These are phyloP conservation scores for Candida tropicalis DNA, from an alignment of 1,139 yeast genomes.

Conservation along the genomic window DNA sequence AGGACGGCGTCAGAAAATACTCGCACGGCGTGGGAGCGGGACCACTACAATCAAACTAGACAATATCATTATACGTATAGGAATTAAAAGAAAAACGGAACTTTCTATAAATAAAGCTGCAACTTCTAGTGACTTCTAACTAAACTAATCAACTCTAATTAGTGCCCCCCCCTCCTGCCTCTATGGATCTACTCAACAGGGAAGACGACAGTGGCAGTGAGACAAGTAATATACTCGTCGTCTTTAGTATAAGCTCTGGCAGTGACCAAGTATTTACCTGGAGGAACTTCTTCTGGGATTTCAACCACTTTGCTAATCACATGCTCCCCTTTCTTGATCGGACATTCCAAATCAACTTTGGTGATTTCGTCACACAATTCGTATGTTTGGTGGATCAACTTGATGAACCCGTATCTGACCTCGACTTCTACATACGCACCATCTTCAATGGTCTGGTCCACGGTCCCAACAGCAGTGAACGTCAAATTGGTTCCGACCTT, in stretches of 20 bases:
- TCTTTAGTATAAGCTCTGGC: constrained; percentile 90
- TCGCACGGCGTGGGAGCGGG: too few relatives aligned
- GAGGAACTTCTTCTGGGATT: constrained; percentile 93
- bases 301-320: constrained; percentile 69
- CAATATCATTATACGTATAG: too few relatives aligned
- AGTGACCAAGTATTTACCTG: constrained; percentile 82
- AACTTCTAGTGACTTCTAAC: too few relatives aligned
- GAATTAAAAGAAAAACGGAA: too few relatives aligned
- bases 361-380: constrained; percentile 88
- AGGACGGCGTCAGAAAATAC: neutral
- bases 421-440: constrained; percentile 96
- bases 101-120: too few relatives aligned
- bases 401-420: constrained; percentile 89
- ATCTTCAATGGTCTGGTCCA: constrained; percentile 57
- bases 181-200: constrained; percentile 25
- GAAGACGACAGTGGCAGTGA: constrained; percentile 77
- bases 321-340: constrained; percentile 70
- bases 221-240: constrained; percentile 80
- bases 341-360: constrained; percentile 83
- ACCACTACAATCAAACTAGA: too few relatives aligned
- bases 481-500: constrained; percentile 77
- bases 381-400: constrained; percentile 79
- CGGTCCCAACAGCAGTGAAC: constrained; percentile 69
- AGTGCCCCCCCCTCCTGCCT: too few relatives aligned
- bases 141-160: too few relatives aligned